A percentile compares a stretch with the other conserved stretches of the same genome.
These are phyloP conservation scores for Epicoccum sorghinum DNA, from an alignment of 2,329 filamentous ascomycete genomes.

Conservation along the genomic window DNA sequence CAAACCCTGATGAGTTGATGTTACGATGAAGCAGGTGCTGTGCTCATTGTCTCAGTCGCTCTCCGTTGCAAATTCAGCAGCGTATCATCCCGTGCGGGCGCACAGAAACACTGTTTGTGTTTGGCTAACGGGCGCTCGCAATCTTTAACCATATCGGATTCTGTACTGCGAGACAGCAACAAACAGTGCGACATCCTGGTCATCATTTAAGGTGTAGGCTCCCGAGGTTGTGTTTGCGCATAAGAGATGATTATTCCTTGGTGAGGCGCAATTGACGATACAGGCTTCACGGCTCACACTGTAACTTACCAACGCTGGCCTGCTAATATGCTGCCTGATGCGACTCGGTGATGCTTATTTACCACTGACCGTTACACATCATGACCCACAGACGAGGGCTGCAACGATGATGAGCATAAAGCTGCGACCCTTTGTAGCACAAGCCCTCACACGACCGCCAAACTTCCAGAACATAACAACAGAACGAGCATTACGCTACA, in stretches of 20 bases:
- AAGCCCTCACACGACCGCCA: conserved; percentile 8
- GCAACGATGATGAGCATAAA: conserved; percentile 4
- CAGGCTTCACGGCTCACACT: conserved; percentile 1
- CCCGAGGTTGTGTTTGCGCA: conserved; percentile 2
- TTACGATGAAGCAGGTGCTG: too few relatives aligned
- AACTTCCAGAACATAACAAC: conserved; percentile 16
- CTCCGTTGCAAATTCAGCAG: too few relatives aligned
- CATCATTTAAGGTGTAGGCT: background rate
- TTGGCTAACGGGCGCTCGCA: background rate
- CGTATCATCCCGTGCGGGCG: too few relatives aligned
- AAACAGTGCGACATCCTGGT: background rate
- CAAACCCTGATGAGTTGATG: background rate
- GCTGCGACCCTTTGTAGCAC: conserved; percentile 9
- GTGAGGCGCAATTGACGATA: conserved; percentile 10
- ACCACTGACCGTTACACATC: conserved; percentile 2
- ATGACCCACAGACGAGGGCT: background rate
- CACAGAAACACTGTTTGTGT: too few relatives aligned
- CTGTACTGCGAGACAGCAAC: background rate
- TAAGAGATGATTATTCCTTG: conserved; percentile 1
- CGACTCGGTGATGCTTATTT: conserved; percentile 1
- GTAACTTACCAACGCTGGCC: background rate
- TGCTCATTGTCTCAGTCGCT: too few relatives aligned
- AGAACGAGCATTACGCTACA: conserved; percentile 14
- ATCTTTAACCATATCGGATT: background rate
- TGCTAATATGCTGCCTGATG: conserved; percentile 1